Evolutionary conservation across 2,329 filamentous ascomycete genomes (phyloP), one percentile per base, ranked within the genome.

Genomic region (Penicillium glabrum): DNA sequence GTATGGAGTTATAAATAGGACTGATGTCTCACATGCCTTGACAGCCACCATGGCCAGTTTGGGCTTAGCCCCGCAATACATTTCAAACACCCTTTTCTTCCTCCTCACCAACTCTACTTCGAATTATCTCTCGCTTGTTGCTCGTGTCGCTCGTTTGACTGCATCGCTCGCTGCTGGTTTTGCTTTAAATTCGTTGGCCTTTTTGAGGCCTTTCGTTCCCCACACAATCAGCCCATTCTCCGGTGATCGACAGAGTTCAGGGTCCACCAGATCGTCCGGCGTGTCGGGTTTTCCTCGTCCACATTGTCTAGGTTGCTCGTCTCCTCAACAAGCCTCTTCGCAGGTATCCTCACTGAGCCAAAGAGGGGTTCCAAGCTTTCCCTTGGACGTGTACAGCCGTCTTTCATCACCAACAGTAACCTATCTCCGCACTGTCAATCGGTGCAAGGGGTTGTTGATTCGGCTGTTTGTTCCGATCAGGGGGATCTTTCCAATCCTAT

Each of bases 61-160:
- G 33, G 64, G 60, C 29, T 61, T 67, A 65, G 63, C 57, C 37
- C 54, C 51, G 49, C 56, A 60, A 59, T 56, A 57, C 61, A 64
- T 39, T 51, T 57, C 62, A 62, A 58, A 61, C 59, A 53, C 54
- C 49, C 51, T 50, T 45, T 33, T 19, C 37, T 56, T 54, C 41
- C 35, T 56, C 35, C 46, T 46, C 54, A 50, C 21, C 37, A 11
- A 46, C n/a, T 46, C 9, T 31, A 23, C 27, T 31, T 33, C 26
- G 29, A 29, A 29, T 16, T 49, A 13, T 14, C 35, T 51, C 41
- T 46, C 57, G 39, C 39, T 56, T 35, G 27, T 55, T 58, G 31
- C 50, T 46, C 52, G 51, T 35, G 46, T 50, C 51, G 21, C 53
- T 62, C 60, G 53, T 39, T 60, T 58, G 37, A 47, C 48, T 44